Evolutionary conservation across 2,329 filamentous ascomycete genomes (phyloP), one percentile per base, ranked within the genome.

Genomic region (Scytalidium sp.): DNA sequence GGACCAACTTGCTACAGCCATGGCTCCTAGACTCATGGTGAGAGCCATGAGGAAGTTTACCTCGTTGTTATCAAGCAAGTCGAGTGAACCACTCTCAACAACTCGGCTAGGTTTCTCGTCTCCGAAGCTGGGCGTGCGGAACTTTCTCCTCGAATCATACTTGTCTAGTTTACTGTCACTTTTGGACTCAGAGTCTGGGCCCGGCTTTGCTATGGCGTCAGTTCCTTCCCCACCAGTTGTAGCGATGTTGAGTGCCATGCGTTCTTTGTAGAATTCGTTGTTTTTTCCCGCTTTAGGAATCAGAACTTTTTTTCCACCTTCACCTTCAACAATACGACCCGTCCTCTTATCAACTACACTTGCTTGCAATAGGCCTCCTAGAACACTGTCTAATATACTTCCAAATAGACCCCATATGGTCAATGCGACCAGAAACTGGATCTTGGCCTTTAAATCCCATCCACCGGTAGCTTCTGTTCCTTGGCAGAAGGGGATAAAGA

Each of bases 41-140:
- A 82, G 77, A 0, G 93, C 92, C 93, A 97, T 97, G 50, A 93
- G 67, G 50, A 97, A 82, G 67, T 99, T 99, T 60, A 99, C 91
- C 48, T 89, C 88, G 67, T 99, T 99, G 68, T 99, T 99, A 68
- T 96, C 91, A 50, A 99, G 74, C 53, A 95, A 67, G 65, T 96
- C 80, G 80, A 71, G 75, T 45, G 55, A 52, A 65, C 83, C 90
- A 58, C 75, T 87, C 69, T 88, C 83, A 6, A 85, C 69, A 4
- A 83, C 72, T 29, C 64, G 57, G 41, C 61, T 63, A 43, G 61
- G 60, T 52, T 85, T 80, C 60, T 75, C 76, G 49, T 76, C 70
- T 2, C 80, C 70, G 72, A 80, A 78, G 61, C 74, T 81, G 6
- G 76, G 59, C 60, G 69, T 71, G 41, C 78, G 72, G 50, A 77